A percentile compares a stretch with the other conserved stretches of the same genome.
phyloP scores from a whole-genome alignment of 148 eudicot genomes.

The Linanthus parryae region DNA sequence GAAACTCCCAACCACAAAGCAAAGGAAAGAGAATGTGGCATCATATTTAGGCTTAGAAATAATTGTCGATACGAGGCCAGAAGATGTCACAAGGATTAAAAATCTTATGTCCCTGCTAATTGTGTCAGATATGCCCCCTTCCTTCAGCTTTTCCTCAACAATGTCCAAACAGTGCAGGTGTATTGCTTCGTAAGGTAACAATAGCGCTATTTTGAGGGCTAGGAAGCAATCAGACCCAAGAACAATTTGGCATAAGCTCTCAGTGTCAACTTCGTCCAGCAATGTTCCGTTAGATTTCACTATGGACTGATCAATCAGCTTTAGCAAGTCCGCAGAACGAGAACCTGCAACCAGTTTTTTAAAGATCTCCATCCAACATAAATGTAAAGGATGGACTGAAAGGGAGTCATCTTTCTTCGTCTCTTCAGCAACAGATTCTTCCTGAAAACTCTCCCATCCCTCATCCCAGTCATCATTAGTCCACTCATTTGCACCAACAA shows the following conservation, averaged over 20 bases:
- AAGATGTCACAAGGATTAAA: constrained; percentile 51
- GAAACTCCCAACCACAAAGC: constrained; percentile 70
- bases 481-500: constrained; percentile 50
- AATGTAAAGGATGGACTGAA: constrained; percentile 69
- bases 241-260: constrained; percentile 28
- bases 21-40: constrained; percentile 58
- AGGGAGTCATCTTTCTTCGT: constrained; percentile 17
- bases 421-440: constrained; percentile 53
- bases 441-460: constrained; percentile 90
- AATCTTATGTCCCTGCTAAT: constrained; percentile 38
- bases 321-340: constrained; percentile 31
- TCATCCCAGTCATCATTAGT: constrained; percentile 80
- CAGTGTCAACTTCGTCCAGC: constrained; percentile 52
- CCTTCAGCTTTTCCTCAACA: constrained; percentile 68
- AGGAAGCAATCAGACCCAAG: constrained; percentile 47
- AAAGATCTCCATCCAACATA: constrained; percentile 73
- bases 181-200: constrained; percentile 60
- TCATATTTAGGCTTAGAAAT: constrained; percentile 56
- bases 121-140: constrained; percentile 39
- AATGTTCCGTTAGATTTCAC: constrained; percentile 32
- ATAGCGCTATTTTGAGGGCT: constrained; percentile 52
- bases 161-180: constrained; percentile 60
- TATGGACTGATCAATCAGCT: constrained; percentile 49
- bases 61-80: constrained; percentile 51
- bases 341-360: constrained; percentile 39